Base-by-base conservation (phyloP, 306 rosid species). In the Malus domestica region DNA sequence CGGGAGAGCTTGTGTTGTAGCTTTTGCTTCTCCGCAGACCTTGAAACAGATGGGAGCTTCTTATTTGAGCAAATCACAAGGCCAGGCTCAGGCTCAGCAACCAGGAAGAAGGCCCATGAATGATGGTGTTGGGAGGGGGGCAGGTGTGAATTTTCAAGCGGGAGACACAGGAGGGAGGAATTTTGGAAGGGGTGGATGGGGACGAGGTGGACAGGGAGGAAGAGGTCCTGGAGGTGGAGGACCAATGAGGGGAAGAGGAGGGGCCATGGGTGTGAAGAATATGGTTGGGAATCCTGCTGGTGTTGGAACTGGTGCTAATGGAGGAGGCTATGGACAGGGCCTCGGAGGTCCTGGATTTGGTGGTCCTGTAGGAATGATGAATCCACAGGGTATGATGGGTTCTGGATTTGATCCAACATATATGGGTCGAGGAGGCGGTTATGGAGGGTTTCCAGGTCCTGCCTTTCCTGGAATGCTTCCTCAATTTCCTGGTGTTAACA, bases 131-230 rank as follows among this genome's bases (percentile, higher is more conserved):
- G 86, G 83, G 25, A 86, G 83, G 60, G 86, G 89, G 1, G 85
- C 77, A 30, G 64, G 42, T 44, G 76, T 30, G 59, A 86, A 80
- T 71, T 80, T 55, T 74, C 89, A 83, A 83, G 65, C 83, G 51
- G 89, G 89, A 67, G 89, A 83, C 58, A 68, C 65, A 1, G 83
- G 81, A 4, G 83, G 81, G 52, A 86, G 85, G 66, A 80, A 72
- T 75, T 86, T 70, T 19, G 89, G 87, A 30, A 84, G 87, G 76
- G 89, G 89, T 20, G 81, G 82, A 7, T 86, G 89, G 89, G 86
- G 86, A 10, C 84, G 89, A n/a, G 89, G 89, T 59, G 85, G 83
- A 25, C 89, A 75, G 65, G 89, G 89, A 44, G 65, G 49, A 29
- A 74, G 87, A 67, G 87, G 87, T 52, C 82, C 87, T 42, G 87